Base-by-base conservation (phyloP, 306 rosid genomes). In the Cicer arietinum region DNA sequence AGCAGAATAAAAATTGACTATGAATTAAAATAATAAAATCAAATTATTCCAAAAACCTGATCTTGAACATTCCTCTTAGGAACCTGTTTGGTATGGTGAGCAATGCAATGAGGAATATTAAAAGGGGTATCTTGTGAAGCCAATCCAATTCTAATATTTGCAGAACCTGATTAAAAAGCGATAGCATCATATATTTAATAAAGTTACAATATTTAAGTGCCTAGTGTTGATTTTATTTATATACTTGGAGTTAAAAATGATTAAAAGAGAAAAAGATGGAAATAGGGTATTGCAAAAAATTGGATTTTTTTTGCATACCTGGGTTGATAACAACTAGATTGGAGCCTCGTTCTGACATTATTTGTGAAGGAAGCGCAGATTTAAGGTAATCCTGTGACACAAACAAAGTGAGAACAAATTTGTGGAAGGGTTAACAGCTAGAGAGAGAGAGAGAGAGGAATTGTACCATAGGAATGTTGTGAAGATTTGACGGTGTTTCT, bases 311-410 rank as follows among this genome's bases (percentile, higher is more conserved):
- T 81, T 20, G 61, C 72, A 69, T 82, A 90, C 99, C 99, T 61
- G 97, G 97, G 86, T 90, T 94, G 79, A 89, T 88, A 39, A 94
- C 93, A 83, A 94, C 92, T 16, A 94, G 75, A 82, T 94, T 91
- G 81, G 97, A 92, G 54, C 99, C 97, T 82, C 97, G 87, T 73
- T 94, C 97, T 57, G 90, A 73, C 75, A 92, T 75, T 2, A 94
- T 82, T 71, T 92, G 97, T 6, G 99, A 92, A 83, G 99, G 99
- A 14, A 89, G 93, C 41, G 89, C 97, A 45, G 99, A 75, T 83
- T 92, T 94, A 18, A 94, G 88, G 90, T 91, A 94, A 84, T 94
- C 99, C 97, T 94, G 88, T 30, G 66, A 59, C 78, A 35, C 10
- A 70, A 11, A 7, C 25, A 25, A 22, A 20, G 67, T 70, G 67